Evolutionary conservation across 2,329 filamentous ascomycete species (phyloP).

Genomic region (Cercospora zeina): DNA sequence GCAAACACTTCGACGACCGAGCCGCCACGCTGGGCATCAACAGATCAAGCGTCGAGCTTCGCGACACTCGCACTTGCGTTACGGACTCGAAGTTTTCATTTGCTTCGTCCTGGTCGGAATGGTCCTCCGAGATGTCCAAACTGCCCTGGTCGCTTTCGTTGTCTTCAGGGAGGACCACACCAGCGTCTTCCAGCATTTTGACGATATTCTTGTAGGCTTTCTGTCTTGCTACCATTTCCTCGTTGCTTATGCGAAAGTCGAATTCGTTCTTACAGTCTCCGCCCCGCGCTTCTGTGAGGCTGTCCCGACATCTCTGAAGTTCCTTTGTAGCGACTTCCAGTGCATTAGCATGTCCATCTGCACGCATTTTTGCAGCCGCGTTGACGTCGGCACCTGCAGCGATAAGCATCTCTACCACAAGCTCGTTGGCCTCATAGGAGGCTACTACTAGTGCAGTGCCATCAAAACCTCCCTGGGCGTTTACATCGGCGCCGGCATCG

Average conservation of each 20-base stretch:
- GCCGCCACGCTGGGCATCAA: background rate
- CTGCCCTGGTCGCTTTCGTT: background rate
- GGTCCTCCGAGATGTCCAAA: background rate
- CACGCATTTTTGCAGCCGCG: no score
- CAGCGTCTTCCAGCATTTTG: background rate
- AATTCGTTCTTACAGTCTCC: background rate
- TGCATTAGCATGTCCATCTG: background rate
- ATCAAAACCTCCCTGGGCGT: conserved; percentile 25
- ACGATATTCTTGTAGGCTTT: background rate
- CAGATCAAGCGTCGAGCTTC: background rate
- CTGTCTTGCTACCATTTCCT: background rate
- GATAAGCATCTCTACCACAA: conserved; percentile 16
- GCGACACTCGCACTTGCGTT: background rate
- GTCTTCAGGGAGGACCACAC: background rate
- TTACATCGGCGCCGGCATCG: conserved; percentile 22
- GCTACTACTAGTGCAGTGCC: conserved; percentile 27
- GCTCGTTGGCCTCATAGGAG: background rate
- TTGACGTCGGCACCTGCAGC: conserved; percentile 28
- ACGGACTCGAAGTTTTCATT: background rate
- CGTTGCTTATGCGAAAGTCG: background rate
- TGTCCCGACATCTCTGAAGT: background rate
- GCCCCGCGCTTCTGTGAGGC: background rate
- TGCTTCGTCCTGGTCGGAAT: background rate
- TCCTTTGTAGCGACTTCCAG: background rate
- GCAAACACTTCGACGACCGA: background rate